These are phyloP conservation scores for Kazachstania sp. DNA, from an alignment of 1,139 yeast species.

Conservation along the genomic window DNA sequence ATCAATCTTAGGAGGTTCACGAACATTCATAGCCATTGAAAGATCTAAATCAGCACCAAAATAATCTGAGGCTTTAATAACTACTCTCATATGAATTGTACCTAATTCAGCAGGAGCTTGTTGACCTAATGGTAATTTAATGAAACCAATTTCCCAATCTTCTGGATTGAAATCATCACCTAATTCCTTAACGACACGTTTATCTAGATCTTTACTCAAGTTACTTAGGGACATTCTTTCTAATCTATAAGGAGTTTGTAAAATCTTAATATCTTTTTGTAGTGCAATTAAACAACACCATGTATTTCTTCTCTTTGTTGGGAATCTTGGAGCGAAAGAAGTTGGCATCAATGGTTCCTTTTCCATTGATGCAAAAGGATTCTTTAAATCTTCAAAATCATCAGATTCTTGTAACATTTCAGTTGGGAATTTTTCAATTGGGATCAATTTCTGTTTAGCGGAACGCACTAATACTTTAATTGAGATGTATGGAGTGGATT, in stretches of 20 bases:
- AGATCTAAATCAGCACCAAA: constrained; percentile 66
- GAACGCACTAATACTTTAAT: constrained; percentile 71
- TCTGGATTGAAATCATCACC: constrained; percentile 32
- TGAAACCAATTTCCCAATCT: constrained; percentile 53
- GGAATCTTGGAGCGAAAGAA: constrained; percentile 68
- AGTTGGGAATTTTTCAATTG: constrained; percentile 23
- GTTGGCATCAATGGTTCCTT: constrained; percentile 59
- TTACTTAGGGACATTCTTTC: constrained; percentile 33
- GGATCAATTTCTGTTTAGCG: constrained; percentile 44
- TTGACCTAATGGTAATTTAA: constrained; percentile 60
- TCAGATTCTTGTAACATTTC: constrained; percentile 44
- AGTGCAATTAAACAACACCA: constrained; percentile 65
- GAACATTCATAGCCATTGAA: constrained; percentile 54
- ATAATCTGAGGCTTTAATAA: constrained; percentile 57
- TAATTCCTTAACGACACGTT: constrained; percentile 23
- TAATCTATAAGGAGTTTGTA: constrained; percentile 57
- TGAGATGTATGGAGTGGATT: constrained; percentile 63
- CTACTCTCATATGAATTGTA: constrained; percentile 52
- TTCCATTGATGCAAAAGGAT: constrained; percentile 61
- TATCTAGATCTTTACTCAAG: constrained; percentile 23
- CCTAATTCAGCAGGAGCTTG: constrained; percentile 69
- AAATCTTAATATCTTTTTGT: constrained; percentile 71
- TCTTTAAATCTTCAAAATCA: constrained; percentile 55
- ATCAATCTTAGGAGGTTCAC: constrained; percentile 38
- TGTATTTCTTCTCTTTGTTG: constrained; percentile 42